A percentile compares a stretch with the other conserved stretches of the same genome.
phyloP scores from a whole-genome alignment of 306 rosid genomes.

The Carpinus fangiana region DNA sequence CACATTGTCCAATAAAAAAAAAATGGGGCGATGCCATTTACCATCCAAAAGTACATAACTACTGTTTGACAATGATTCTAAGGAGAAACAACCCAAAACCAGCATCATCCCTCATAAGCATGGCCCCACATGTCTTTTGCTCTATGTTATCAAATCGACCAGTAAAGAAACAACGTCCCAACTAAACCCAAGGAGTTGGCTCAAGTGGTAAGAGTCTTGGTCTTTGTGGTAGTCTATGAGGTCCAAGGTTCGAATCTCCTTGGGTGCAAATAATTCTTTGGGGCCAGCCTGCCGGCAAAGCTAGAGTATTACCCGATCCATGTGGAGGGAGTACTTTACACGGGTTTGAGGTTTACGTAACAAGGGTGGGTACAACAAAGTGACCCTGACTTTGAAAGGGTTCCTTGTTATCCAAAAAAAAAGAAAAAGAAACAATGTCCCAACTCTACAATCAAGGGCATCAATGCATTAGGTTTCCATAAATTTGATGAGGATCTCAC shows the following conservation, averaged over 20 bases:
- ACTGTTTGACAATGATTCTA: slow-evolving; percentile 12
- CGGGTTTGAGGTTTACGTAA: too few relatives aligned
- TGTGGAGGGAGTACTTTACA: too few relatives aligned
- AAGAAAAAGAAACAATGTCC: not conserved
- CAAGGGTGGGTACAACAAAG: too few relatives aligned
- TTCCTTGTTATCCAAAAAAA: too few relatives aligned
- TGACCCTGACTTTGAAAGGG: too few relatives aligned
- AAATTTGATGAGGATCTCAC: not conserved
- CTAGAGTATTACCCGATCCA: too few relatives aligned
- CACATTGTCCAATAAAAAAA: not conserved
- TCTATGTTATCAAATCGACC: not conserved
- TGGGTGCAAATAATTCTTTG: too few relatives aligned
- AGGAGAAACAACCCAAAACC: slow-evolving; percentile 5
- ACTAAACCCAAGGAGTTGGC: not conserved
- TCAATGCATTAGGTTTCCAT: slow-evolving; percentile 14
- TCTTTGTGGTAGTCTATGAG: too few relatives aligned
- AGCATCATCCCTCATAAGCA: slow-evolving; percentile 2
- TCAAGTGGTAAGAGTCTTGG: too few relatives aligned
- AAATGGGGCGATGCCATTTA: not conserved
- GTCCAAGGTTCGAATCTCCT: too few relatives aligned
- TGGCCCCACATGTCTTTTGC: slow-evolving; percentile 4
- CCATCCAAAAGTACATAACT: not conserved
- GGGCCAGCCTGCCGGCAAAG: too few relatives aligned
- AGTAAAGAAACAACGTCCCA: not conserved
- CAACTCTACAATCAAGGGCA: slow-evolving; percentile 5